Conservation (phyloP, 371 early-diverging fungal genomes). For the Circinella umbellata region DNA sequence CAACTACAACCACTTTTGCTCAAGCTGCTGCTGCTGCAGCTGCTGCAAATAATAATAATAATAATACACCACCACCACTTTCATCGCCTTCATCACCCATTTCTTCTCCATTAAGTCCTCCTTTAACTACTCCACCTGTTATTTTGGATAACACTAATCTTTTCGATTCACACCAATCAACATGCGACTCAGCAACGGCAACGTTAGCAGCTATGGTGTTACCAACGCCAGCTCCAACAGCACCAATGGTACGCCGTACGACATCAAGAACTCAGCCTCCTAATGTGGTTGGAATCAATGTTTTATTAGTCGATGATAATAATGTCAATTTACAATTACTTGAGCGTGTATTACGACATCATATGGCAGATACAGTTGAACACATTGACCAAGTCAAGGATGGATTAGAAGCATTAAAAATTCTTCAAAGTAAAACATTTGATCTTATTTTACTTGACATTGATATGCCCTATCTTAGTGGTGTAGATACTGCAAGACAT, state of each 20-base stretch:
- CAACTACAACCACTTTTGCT: slow-evolving; percentile 5
- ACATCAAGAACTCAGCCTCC: slow-evolving; percentile 8
- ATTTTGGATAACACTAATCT: background rate
- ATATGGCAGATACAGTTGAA: slow-evolving; percentile 51
- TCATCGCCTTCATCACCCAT: slow-evolving; percentile 1
- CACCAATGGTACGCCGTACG: slow-evolving; percentile 8
- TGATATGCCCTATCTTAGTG: slow-evolving; percentile 66
- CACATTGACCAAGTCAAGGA: slow-evolving; percentile 44
- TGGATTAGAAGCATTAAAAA: slow-evolving; percentile 49
- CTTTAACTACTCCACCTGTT: slow-evolving; percentile 7
- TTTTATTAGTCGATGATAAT: slow-evolving; percentile 61
- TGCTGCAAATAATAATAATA: background rate
- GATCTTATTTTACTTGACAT: slow-evolving; percentile 68
- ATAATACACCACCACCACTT: background rate
- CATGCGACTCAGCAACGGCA: slow-evolving; percentile 5
- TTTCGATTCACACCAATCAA: background rate
- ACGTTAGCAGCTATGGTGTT: background rate
- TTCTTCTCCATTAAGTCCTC: slow-evolving; percentile 7
- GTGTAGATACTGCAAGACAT: slow-evolving; percentile 57
- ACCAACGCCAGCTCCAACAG: slow-evolving; percentile 2
- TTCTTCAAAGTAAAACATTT: slow-evolving; percentile 41
- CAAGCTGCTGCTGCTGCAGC: background rate
- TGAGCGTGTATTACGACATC: slow-evolving; percentile 50
- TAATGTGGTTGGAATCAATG: slow-evolving; percentile 9
- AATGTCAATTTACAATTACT: slow-evolving; percentile 61